phyloP scores from a whole-genome alignment of 345 rosid species.

The Schrenkiella parvula region DNA sequence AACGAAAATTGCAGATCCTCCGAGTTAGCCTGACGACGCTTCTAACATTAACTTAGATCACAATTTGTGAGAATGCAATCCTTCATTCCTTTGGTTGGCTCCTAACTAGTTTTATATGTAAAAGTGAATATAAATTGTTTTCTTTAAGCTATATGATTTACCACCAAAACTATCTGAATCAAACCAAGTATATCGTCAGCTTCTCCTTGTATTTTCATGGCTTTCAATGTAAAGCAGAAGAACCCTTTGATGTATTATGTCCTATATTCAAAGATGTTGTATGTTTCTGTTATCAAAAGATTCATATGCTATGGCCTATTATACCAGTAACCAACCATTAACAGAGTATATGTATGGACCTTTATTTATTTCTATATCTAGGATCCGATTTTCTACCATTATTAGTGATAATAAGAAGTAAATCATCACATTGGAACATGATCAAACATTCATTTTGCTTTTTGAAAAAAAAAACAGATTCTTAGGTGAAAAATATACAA shows the following conservation, averaged over 20 bases:
- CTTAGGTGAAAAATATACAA: too few relatives aligned
- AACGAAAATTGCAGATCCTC: background rate
- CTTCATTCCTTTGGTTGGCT: background rate
- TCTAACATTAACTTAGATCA: background rate
- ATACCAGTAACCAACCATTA: background rate
- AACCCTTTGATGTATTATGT: background rate
- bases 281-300: background rate
- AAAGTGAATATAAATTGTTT: background rate
- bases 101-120: background rate
- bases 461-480: too few relatives aligned
- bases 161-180: background rate
- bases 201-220: background rate
- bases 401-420: too few relatives aligned
- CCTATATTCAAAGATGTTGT: background rate
- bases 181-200: background rate
- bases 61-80: slow-evolving; percentile 4
- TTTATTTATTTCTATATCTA: too few relatives aligned
- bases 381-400: too few relatives aligned
- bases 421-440: too few relatives aligned
- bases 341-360: too few relatives aligned
- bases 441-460: too few relatives aligned
- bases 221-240: background rate
- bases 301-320: background rate
- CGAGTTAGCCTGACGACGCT: background rate
- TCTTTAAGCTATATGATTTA: background rate